phyloP scores from a whole-genome alignment of 1,284 basidiomycete species.

The Wolfiporia cocos region DNA sequence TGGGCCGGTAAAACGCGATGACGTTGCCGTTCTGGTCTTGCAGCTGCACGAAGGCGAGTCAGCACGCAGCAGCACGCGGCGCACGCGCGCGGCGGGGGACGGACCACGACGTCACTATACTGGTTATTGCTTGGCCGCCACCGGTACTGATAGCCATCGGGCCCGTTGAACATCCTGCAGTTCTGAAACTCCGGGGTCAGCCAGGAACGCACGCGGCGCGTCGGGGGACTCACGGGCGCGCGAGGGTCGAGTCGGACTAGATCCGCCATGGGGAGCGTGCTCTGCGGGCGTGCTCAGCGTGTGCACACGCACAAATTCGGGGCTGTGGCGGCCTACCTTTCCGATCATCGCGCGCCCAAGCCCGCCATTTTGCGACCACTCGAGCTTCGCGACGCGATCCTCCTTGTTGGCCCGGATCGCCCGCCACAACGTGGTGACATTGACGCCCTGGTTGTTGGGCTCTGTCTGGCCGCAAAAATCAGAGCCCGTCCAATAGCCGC shows the following conservation, averaged over 20 bases:
- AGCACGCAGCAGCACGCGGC: constrained; percentile 1
- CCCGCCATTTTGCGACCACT: constrained; percentile 74
- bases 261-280: constrained; percentile 73
- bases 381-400: constrained; percentile 78
- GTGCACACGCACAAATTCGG: too few relatives aligned
- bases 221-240: constrained; percentile 43
- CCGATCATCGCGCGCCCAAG: constrained; percentile 78
- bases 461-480: constrained; percentile 44
- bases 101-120: constrained; percentile 54
- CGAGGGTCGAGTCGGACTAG: constrained; percentile 61
- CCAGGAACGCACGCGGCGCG: constrained; percentile 9
- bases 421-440: constrained; percentile 69
- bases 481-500: constrained; percentile 10
- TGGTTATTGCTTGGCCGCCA: constrained; percentile 61
- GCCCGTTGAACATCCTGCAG: constrained; percentile 70
- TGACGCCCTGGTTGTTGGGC: constrained; percentile 53
- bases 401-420: constrained; percentile 74
- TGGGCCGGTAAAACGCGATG: constrained; percentile 74
- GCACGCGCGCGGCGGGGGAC: constrained; percentile 27
- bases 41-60: constrained; percentile 38
- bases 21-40: constrained; percentile 61
- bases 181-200: constrained; percentile 19
- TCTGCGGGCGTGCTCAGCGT: constrained; percentile 34
- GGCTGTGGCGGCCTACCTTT: constrained; percentile 47
- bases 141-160: constrained; percentile 71